Conservation (phyloP, 2,329 filamentous ascomycete species). For the Pyrenochaeta sp. region DNA sequence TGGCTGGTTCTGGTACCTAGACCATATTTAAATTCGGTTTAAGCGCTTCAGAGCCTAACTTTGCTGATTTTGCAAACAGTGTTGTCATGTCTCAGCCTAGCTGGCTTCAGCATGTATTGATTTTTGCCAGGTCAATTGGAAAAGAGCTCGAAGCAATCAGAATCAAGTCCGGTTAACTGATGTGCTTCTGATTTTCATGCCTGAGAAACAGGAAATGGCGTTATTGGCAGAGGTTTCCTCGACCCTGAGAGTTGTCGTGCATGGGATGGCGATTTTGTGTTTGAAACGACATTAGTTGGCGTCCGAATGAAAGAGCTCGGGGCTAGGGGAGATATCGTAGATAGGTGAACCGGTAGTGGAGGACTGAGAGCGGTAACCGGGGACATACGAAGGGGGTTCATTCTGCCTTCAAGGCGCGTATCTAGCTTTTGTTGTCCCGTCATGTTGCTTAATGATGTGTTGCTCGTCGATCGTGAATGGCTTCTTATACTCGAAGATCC, state of each 20-base stretch:
- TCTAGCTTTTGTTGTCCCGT: no score
- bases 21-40: no score
- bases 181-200: no score
- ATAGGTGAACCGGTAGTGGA: constrained; percentile 20
- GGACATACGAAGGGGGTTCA: constrained; percentile 29
- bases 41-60: no score
- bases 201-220: constrained; percentile 44
- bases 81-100: no score
- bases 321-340: constrained; percentile 17
- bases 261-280: constrained; percentile 4
- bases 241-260: constrained; percentile 14
- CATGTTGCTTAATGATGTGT: constrained; percentile 6
- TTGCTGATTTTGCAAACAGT: no score
- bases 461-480: constrained; percentile 19
- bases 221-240: constrained; percentile 40
- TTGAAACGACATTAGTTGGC: constrained; percentile 11
- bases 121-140: no score
- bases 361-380: constrained; percentile 22
- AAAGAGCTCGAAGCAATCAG: no score
- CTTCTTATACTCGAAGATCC: constrained; percentile 5
- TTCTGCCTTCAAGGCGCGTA: constrained; percentile 13
- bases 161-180: not conserved
- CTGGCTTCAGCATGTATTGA: no score
- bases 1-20: no score
- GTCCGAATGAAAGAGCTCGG: constrained; percentile 11